phyloP scores from a whole-genome alignment of 2,329 filamentous ascomycete species.

The Microdochium bolleyi region DNA sequence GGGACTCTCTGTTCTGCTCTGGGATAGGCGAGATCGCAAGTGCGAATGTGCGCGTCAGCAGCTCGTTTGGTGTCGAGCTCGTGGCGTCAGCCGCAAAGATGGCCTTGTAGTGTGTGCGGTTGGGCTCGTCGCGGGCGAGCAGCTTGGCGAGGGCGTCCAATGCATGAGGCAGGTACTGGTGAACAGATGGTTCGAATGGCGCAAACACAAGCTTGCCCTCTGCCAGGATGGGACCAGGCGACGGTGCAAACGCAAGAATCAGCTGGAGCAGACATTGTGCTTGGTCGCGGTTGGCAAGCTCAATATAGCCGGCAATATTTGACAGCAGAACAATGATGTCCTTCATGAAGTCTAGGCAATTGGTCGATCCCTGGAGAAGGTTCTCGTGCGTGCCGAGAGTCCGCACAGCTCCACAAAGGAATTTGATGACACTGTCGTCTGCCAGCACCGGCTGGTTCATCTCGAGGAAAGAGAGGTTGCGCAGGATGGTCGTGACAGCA shows the following conservation, averaged over 20 bases:
- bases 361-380: conserved; percentile 71
- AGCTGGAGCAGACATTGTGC: conserved; percentile 82
- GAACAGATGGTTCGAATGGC: conserved; percentile 69
- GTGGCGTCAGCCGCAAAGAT: conserved; percentile 70
- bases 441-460: conserved; percentile 68
- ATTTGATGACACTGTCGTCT: conserved; percentile 70
- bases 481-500: conserved; percentile 84
- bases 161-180: conserved; percentile 83
- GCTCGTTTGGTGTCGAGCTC: conserved; percentile 60
- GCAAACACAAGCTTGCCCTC: conserved; percentile 65
- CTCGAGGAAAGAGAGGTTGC: conserved; percentile 82
- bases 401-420: conserved; percentile 75
- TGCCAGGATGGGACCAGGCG: conserved; percentile 54
- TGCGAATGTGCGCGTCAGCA: conserved; percentile 80
- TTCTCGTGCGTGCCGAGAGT: conserved; percentile 85
- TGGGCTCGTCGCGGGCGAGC: conserved; percentile 87
- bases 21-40: conserved; percentile 81
- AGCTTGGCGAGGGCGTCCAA: conserved; percentile 88
- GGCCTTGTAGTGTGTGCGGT: conserved; percentile 73
- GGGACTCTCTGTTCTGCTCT: conserved; percentile 47
- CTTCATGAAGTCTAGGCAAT: conserved; percentile 96
- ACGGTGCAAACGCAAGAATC: conserved; percentile 80
- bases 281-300: conserved; percentile 80
- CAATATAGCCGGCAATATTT: conserved; percentile 74
- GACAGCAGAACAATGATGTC: conserved; percentile 84